Percentiles rank a stretch among this genome's conserved stretches.
phyloP scores from a whole-genome alignment of 2,329 filamentous ascomycete species.

The Xenoacremonium recifei region DNA sequence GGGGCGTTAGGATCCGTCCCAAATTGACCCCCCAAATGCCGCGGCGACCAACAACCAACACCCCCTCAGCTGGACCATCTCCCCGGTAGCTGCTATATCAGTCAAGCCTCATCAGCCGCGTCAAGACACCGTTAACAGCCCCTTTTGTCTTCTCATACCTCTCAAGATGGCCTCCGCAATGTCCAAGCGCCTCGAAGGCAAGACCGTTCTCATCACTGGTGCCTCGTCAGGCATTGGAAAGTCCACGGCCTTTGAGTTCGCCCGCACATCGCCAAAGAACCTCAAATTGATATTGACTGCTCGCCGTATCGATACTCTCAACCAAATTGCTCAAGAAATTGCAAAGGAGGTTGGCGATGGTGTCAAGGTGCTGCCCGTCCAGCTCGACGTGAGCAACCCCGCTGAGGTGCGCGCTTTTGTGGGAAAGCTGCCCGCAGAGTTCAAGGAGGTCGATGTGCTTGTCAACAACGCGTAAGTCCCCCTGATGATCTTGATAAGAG shows the following conservation, averaged over 20 bases:
- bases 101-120: no score
- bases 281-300: slow-evolving; percentile 86
- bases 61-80: no score
- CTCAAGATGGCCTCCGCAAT: slow-evolving; percentile 60
- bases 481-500: neutral
- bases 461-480: slow-evolving; percentile 88
- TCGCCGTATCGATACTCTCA: slow-evolving; percentile 73
- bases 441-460: slow-evolving; percentile 78
- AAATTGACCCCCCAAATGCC: no score
- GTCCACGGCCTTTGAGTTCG: slow-evolving; percentile 83
- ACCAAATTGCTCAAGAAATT: slow-evolving; percentile 75
- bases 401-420: slow-evolving; percentile 74
- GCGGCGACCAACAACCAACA: no score
- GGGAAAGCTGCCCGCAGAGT: slow-evolving; percentile 71
- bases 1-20: no score
- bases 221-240: slow-evolving; percentile 90
- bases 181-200: slow-evolving; percentile 82
- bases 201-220: slow-evolving; percentile 88
- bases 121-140: no score
- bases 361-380: slow-evolving; percentile 77
- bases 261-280: slow-evolving; percentile 73
- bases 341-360: slow-evolving; percentile 71
- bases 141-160: no score
- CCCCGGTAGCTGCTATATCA: no score
- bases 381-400: slow-evolving; percentile 81